Evolutionary conservation across 1,284 basidiomycete species (phyloP), one percentile per base, ranked within the genome.

Genomic region (Malassezia psittaci): DNA sequence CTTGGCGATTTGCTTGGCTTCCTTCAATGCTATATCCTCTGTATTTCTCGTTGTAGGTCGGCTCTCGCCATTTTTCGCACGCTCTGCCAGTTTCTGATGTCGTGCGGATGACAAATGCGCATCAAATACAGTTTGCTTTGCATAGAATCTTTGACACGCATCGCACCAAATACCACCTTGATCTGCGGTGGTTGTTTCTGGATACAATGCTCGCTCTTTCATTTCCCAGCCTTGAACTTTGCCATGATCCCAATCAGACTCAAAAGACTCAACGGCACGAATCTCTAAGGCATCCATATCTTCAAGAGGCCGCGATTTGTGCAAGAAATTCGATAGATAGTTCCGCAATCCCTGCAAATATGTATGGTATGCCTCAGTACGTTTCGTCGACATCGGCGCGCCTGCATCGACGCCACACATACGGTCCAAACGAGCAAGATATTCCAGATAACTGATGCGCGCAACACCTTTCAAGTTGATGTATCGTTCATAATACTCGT

Each of bases 121-220:
- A 67, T 96, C 89, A 76, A 91, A 98, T 5, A 98, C 94, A 0
- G 93, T 96, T 76, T 96, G 88, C 76, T 96, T 99, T 12, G 91
- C 83, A 76, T 96, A 98, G 60, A 81, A 80, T 72, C 91, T 90
- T 75, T 90, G 87, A 74, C 90, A 98, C 51, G 90, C 88, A 45
- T 85, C 80, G 79, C 94, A 98, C 93, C 93, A 98, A 54, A 96
- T 88, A 1, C 89, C 88, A 10, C 37, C 37, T 6, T n/a, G 18
- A 11, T 21, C 19, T 24, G 34, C 50, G 2, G 43, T 37, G 13
- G 37, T 6, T 24, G n/a, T 15, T 38, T 15, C 35, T n/a, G 41
- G 2, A 46, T 57, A 64, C 19, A 66, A 51, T 48, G 54, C 52
- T 0, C 67, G 65, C 7, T 84, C 82, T 34, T 61, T 50, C 32